Base-by-base conservation (phyloP, 106 monocot genomes). In the Dendrobium huoshanense region DNA sequence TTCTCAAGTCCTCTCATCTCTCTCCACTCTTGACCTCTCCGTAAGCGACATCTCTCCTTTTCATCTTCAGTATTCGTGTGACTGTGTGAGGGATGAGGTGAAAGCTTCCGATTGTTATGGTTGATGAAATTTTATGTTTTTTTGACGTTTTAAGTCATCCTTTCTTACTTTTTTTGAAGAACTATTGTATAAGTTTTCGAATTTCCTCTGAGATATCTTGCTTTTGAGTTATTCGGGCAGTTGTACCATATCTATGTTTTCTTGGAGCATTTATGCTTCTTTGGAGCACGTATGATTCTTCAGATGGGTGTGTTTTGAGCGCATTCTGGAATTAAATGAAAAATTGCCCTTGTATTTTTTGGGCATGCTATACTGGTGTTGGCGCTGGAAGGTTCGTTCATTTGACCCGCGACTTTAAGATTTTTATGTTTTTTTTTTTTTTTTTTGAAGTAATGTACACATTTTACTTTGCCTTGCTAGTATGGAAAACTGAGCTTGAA, bases 21-120 rank as follows among this genome's bases (percentile, higher is more conserved):
- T 88, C 65, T 55, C 86, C 70, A 72, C 73, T n/a, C 82, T 96
- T 40, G 91, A 96, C 82, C 91, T 96, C 80, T 96, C 93, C 4
- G 95, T 95, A 47, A 86, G 85, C 20, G 41, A 1, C 20, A 13
- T 59, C 58, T 27, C 11, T 17, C 19, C 1, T 33, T 5, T 64
- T 64, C 25, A 7, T 20, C 24, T 51, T 51, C 64, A 0, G 6
- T 64, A 24, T 64, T 25, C 13, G 15, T 51, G 13, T 51, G 15
- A 51, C 10, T 51, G 15, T 51, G 51, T 51, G 15, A 51, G 3
- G 15, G 51, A 51, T 51, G 13, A 13, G 51, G 51, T 51, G 51
- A 51, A 51, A 51, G 51, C 2, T 51, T 51, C 51, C 51, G 51
- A 0, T 51, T 51, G 2, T 15, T 51, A 51, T 10, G 51, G 51